Percentiles rank a stretch among this genome's conserved stretches.
Evolutionary conservation across 805 yeast genomes (phyloP).

Genomic region (Ogataea ramenticola): DNA sequence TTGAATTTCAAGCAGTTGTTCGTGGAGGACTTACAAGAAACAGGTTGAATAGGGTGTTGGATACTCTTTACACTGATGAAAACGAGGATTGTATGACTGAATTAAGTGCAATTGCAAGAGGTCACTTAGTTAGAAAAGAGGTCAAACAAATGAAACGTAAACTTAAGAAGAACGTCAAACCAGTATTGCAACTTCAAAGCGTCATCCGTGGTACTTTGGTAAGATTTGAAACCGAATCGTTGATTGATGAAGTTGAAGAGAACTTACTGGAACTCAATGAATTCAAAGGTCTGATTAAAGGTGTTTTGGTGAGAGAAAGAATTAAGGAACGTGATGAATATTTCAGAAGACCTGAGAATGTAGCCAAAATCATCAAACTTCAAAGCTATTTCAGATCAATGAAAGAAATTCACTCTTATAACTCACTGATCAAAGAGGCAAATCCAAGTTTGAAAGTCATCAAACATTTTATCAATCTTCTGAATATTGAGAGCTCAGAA

Average conservation of each 20-base stretch:
- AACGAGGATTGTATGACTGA: conserved; percentile 13
- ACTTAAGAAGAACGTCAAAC: conserved; percentile 10
- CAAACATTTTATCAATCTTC: conserved; percentile 64
- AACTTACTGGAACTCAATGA: conserved; percentile 30
- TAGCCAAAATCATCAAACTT: conserved; percentile 55
- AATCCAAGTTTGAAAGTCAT: conserved; percentile 78
- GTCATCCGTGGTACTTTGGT: conserved; percentile 54
- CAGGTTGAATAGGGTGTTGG: conserved; percentile 33
- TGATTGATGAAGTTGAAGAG: conserved; percentile 45
- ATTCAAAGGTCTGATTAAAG: conserved; percentile 53
- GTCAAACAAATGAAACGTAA: conserved; percentile 11
- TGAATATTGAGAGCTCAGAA: conserved; percentile 60
- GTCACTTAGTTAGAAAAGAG: conserved; percentile 29
- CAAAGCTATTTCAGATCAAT: conserved; percentile 70
- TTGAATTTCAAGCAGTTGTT: conserved; percentile 34
- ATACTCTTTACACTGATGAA: conserved; percentile 35
- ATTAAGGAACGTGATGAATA: conserved; percentile 30
- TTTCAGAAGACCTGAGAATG: conserved; percentile 43
- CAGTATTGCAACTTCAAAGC: conserved; percentile 43
- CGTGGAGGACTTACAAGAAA: conserved; percentile 40
- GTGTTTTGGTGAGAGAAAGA: conserved; percentile 32
- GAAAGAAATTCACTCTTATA: conserved; percentile 66
- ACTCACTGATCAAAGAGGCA: conserved; percentile 55
- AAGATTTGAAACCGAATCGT: conserved; percentile 48
- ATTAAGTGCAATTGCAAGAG: conserved; percentile 38